phyloP scores from a whole-genome alignment of 331 rosid genomes.

The Malus hybrid region DNA sequence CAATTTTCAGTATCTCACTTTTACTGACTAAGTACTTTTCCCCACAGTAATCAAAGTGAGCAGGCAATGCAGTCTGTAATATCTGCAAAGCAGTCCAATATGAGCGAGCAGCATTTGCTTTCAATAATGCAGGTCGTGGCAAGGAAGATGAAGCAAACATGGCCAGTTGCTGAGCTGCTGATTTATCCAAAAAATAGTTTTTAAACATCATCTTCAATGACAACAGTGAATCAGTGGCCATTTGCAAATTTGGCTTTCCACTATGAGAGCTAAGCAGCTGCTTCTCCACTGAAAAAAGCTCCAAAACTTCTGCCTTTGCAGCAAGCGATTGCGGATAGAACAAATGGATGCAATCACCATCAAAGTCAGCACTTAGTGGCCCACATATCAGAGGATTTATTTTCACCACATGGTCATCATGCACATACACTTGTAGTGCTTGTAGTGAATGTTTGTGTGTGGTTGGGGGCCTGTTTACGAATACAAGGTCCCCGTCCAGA shows the following conservation, averaged over 20 bases:
- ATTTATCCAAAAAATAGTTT: conserved; percentile 38
- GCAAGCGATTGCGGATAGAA: conserved; percentile 91
- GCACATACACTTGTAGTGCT: conserved; percentile 80
- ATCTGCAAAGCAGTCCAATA: conserved; percentile 82
- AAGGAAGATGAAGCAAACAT: conserved; percentile 62
- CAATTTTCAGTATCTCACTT: conserved; percentile 58
- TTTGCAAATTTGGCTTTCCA: conserved; percentile 74
- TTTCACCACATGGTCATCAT: conserved; percentile 82
- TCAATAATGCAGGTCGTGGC: conserved; percentile 60
- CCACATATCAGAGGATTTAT: conserved; percentile 95
- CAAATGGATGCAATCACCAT: conserved; percentile 85
- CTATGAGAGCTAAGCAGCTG: conserved; percentile 92
- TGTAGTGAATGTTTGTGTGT: conserved; percentile 95
- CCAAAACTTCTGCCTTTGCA: conserved; percentile 92
- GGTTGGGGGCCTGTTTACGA: conserved; percentile 89
- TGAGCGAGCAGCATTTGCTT: conserved; percentile 31
- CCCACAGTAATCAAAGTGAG: conserved; percentile 48
- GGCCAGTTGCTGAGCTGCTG: conserved; percentile 58
- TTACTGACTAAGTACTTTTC: conserved; percentile 46
- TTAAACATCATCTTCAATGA: conserved; percentile 59
- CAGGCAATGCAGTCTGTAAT: conserved; percentile 65
- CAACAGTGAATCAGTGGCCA: conserved; percentile 59
- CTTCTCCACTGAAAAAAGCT: conserved; percentile 81
- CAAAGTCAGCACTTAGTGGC: conserved; percentile 88
- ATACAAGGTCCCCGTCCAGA: conserved; percentile 92